Base-by-base conservation (phyloP, 371 early-diverging fungal species). In the Chytridium lagenaria region DNA sequence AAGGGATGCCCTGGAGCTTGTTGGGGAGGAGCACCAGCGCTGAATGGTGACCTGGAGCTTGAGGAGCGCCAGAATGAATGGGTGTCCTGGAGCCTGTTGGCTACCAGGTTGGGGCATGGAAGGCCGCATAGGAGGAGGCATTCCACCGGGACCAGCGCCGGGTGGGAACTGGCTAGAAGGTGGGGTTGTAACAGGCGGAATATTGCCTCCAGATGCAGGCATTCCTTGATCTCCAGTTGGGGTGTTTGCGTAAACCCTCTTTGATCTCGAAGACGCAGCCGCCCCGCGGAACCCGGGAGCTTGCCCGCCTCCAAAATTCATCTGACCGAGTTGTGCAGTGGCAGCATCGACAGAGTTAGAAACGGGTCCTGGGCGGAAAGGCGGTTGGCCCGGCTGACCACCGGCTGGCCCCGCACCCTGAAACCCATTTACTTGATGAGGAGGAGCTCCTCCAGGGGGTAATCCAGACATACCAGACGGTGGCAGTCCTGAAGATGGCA, bases 311-410 rank as follows among this genome's bases (percentile, higher is more conserved):
- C n/a, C 57, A 31, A 61, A 12, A 61, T 61, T 61, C 69, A 69
- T 69, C 69, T 69, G 69, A 26, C 63, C 64, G 2, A 70, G 5
- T 39, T 59, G 71, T n/a, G 19, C 34, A 22, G 7, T n/a, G 33
- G 57, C 16, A 19, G 2, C 49, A 23, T 34, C 33, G 16, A 55
- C 57, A 15, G 59, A 19, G 10, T 59, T n/a, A 30, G 57, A 37
- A 1, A 52, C 26, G 37, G 52, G 23, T 30, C 40, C 49, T 23
- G 28, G 44, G 16, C 44, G 63, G 63, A n/a, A 30, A 23, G 31
- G 15, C 23, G 31, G 31, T 15, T 7, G 12, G 26, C 12, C 12
- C 7, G 57, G 19, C 37, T 63, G 64, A 34, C 37, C 34, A n/a
- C n/a, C n/a, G n/a, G n/a, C n/a, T n/a, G n/a, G n/a, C 36, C 31